Conservation (phyloP, 2,329 filamentous ascomycete species). For the Aquanectria penicillioides region DNA sequence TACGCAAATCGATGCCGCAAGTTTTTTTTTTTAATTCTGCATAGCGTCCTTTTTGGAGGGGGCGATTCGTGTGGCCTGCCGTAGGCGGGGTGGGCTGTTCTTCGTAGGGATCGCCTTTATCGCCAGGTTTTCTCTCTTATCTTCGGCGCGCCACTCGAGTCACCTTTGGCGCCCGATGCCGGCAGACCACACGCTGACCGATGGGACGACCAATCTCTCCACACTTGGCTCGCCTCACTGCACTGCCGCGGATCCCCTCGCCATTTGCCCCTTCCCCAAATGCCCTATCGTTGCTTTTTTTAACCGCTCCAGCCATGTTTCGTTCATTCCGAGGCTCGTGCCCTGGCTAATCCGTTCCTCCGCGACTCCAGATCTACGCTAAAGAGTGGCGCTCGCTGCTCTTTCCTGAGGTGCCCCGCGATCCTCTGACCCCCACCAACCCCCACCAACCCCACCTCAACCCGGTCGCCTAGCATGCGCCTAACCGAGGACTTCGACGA, state of each 20-base stretch:
- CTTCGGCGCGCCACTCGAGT: conserved; percentile 23
- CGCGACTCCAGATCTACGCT: conserved; percentile 33
- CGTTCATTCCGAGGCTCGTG: conserved; percentile 21
- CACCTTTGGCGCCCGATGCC: conserved; percentile 28
- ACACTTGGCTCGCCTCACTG: not conserved
- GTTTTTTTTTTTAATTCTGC: too few species aligned
- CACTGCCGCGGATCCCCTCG: not conserved
- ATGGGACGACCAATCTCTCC: not conserved
- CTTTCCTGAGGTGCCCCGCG: conserved; percentile 39
- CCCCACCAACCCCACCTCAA: conserved; percentile 38
- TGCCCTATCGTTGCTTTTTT: not conserved
- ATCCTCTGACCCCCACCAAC: conserved; percentile 36
- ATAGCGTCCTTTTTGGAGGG: conserved; percentile 20
- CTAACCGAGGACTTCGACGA: conserved; percentile 74
- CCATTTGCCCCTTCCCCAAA: not conserved
- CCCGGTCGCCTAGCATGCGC: conserved; percentile 72
- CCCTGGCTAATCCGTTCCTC: conserved; percentile 32
- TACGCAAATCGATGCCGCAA: conserved; percentile 11
- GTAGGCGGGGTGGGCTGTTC: conserved; percentile 26
- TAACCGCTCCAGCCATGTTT: not conserved
- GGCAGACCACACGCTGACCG: conserved; percentile 21
- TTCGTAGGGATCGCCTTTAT: conserved; percentile 31
- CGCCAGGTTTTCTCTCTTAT: conserved; percentile 35
- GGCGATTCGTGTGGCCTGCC: conserved; percentile 26
- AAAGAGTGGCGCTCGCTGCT: conserved; percentile 41